These are phyloP conservation scores for Furcasterigmium furcatum DNA, from an alignment of 2,329 filamentous ascomycete genomes.

Conservation along the genomic window DNA sequence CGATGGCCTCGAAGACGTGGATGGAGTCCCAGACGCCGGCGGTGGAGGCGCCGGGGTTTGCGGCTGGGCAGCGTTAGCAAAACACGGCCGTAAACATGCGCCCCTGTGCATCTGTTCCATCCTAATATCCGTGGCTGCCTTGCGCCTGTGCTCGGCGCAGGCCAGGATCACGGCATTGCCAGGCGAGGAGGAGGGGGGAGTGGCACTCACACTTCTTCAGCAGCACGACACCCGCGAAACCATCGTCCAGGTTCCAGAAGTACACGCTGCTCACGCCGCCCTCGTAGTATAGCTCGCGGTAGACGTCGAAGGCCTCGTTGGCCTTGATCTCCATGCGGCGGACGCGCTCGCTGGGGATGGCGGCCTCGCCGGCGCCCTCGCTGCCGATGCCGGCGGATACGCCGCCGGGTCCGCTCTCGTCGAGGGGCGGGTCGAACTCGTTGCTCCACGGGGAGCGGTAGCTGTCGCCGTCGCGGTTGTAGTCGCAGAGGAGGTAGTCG, in stretches of 20 bases:
- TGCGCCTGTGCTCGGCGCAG: no score
- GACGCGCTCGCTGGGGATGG: conserved; percentile 85
- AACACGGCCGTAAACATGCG: no score
- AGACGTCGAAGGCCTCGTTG: conserved; percentile 96
- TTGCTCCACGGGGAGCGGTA: conserved; percentile 99
- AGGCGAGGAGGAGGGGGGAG: background rate
- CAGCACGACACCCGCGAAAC: conserved; percentile 92
- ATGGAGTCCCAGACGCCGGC: conserved; percentile 96
- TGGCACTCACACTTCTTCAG: conserved; percentile 78
- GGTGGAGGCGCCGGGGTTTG: conserved; percentile 60
- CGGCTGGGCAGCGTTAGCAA: conserved; percentile 48
- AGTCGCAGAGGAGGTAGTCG: conserved; percentile 98
- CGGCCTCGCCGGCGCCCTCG: conserved; percentile 69
- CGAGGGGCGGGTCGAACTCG: conserved; percentile 90
- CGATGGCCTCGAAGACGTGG: conserved; percentile 95
- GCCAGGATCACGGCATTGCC: no score
- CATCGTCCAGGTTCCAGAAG: conserved; percentile 97
- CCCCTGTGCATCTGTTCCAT: no score
- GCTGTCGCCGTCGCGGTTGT: conserved; percentile 97
- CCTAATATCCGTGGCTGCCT: no score
- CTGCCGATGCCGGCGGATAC: conserved; percentile 48
- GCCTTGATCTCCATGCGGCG: conserved; percentile 88
- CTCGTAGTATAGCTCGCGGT: conserved; percentile 95
- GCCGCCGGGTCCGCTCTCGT: conserved; percentile 52
- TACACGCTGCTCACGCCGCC: conserved; percentile 95